Percentiles rank a stretch among this genome's conserved stretches.
phyloP scores from a whole-genome alignment of 345 rosid genomes.

The Citrus mangshanensis region DNA sequence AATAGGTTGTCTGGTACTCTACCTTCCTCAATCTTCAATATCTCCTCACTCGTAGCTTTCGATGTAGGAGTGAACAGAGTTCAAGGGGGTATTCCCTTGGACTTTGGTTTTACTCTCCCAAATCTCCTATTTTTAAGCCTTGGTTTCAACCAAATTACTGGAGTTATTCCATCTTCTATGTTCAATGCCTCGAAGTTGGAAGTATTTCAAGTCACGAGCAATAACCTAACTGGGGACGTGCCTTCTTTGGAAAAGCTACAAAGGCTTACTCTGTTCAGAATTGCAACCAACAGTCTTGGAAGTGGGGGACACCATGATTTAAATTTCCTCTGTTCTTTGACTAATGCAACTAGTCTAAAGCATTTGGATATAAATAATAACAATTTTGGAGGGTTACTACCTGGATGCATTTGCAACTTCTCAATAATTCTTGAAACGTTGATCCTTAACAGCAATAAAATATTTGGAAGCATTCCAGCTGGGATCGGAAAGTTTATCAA shows the following conservation, averaged over 20 bases:
- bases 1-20: constrained; percentile 5
- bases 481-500: neutral
- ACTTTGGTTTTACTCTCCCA: neutral
- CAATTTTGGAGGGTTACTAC: neutral
- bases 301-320: neutral
- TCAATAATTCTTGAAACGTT: neutral
- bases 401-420: neutral
- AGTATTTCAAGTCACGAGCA: neutral
- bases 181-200: neutral
- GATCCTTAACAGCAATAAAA: too few species aligned
- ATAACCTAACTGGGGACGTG: neutral
- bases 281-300: neutral
- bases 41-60: neutral
- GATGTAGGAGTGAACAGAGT: neutral
- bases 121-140: neutral
- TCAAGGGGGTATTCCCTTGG: neutral
- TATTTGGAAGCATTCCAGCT: neutral
- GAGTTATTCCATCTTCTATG: constrained; percentile 1
- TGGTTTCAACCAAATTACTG: neutral
- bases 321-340: neutral
- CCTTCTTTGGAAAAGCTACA: neutral
- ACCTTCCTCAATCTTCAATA: too few species aligned
- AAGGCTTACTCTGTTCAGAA: neutral
- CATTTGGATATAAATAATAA: neutral
- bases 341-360: neutral